phyloP scores from a whole-genome alignment of 805 yeast species.

The Spencermartinsiella europaea region DNA sequence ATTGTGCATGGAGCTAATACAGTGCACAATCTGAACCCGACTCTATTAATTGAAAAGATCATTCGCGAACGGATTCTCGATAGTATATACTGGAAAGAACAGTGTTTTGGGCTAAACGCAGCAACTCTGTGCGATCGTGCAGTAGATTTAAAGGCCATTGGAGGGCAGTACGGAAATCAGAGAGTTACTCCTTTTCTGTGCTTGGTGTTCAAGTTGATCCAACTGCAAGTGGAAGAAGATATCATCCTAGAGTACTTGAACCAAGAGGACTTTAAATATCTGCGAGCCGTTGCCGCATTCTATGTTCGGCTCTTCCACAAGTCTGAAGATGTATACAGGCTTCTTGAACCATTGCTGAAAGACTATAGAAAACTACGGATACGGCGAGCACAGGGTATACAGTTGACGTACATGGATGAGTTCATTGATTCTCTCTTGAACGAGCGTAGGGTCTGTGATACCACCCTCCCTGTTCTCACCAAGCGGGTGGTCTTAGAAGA shows the following conservation, averaged over 20 bases:
- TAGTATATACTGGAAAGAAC: conserved; percentile 52
- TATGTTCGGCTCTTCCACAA: conserved; percentile 46
- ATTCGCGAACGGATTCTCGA: conserved; percentile 52
- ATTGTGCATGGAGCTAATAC: conserved; percentile 25
- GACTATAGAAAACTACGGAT: conserved; percentile 69
- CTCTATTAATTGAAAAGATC: conserved; percentile 52
- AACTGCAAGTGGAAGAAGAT: conserved; percentile 62
- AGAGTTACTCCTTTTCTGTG: conserved; percentile 72
- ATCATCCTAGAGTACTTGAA: conserved; percentile 49
- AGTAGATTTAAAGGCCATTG: conserved; percentile 43
- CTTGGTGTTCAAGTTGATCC: conserved; percentile 68
- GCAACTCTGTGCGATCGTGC: conserved; percentile 48
- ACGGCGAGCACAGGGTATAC: conserved; percentile 36
- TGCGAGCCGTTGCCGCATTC: conserved; percentile 63
- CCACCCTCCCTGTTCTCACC: conserved; percentile 63
- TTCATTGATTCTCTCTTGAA: conserved; percentile 57
- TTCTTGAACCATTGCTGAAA: conserved; percentile 49
- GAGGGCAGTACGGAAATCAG: conserved; percentile 51
- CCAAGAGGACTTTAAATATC: conserved; percentile 72
- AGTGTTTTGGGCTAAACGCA: conserved; percentile 47
- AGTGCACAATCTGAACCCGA: conserved; percentile 44
- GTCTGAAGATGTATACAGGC: conserved; percentile 42
- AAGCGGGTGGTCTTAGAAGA: conserved; percentile 35
- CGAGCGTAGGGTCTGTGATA: conserved; percentile 60
- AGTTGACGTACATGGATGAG: conserved; percentile 62